Evolutionary conservation across 129 eudicot species (phyloP).

Genomic region (Pulicaria dysenterica): DNA sequence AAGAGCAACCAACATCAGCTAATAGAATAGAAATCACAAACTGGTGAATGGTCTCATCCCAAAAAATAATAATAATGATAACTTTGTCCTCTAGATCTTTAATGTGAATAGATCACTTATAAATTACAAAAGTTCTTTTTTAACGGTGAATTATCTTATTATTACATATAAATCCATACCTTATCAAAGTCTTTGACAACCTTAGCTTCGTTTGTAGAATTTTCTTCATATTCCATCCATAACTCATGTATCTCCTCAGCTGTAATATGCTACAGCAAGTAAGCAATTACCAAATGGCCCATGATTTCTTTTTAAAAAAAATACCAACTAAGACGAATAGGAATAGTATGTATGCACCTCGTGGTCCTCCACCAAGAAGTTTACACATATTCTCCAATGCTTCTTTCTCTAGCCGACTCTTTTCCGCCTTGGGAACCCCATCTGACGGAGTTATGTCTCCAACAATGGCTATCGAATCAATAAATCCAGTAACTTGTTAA

Average conservation of each 20-base stretch:
- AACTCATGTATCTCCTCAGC: slow-evolving; percentile 82
- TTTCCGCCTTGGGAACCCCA: slow-evolving; percentile 85
- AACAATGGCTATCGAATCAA: slow-evolving; percentile 72
- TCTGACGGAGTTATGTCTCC: slow-evolving; percentile 96
- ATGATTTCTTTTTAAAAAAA: background rate
- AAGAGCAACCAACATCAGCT: slow-evolving; percentile 31
- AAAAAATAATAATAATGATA: background rate
- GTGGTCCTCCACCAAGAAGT: slow-evolving; percentile 86
- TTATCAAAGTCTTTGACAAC: slow-evolving; percentile 97
- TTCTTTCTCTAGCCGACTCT: slow-evolving; percentile 85
- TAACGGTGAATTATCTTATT: background rate
- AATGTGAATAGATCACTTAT: background rate
- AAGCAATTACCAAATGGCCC: slow-evolving; percentile 36
- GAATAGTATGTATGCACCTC: slow-evolving; percentile 50
- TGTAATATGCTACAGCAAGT: slow-evolving; percentile 43
- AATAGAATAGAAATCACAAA: background rate
- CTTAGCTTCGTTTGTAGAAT: slow-evolving; percentile 85
- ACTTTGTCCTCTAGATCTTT: background rate
- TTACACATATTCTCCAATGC: slow-evolving; percentile 89
- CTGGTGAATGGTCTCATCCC: background rate
- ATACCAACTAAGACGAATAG: background rate
- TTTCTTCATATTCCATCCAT: slow-evolving; percentile 99
- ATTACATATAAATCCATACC: slow-evolving; percentile 43
- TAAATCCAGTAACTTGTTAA: slow-evolving; percentile 10
- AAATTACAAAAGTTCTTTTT: background rate